phyloP scores from a whole-genome alignment of 257 asterid genomes.

The Plantago ovata region DNA sequence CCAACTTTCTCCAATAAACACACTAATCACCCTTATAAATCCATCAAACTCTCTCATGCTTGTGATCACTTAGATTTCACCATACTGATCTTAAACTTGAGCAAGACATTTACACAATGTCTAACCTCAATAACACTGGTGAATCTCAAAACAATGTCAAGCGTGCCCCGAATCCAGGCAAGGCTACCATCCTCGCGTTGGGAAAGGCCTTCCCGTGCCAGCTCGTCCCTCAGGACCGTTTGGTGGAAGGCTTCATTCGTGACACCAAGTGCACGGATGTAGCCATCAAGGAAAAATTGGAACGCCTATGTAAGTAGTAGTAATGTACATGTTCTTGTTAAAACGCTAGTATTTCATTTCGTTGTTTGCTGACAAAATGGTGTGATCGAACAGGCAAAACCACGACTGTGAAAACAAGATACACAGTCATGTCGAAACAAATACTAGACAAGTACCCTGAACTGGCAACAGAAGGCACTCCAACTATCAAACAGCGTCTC shows the following conservation, averaged over 20 bases:
- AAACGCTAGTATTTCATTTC: too few relatives aligned
- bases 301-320: conserved; percentile 63
- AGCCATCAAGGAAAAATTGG: conserved; percentile 72
- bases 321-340: not conserved
- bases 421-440: conserved; percentile 80
- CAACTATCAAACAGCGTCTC: conserved; percentile 78
- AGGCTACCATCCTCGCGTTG: conserved; percentile 75
- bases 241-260: conserved; percentile 84
- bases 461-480: conserved; percentile 75
- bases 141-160: conserved; percentile 4
- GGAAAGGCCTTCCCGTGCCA: conserved; percentile 88
- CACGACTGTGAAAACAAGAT: conserved; percentile 85
- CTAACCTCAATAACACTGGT: conserved; percentile 31
- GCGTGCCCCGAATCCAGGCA: conserved; percentile 58
- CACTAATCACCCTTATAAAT: conserved; percentile 30
- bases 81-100: not conserved
- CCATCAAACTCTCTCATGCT: conserved; percentile 18
- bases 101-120: conserved; percentile 31
- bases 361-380: too few relatives aligned
- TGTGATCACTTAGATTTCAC: conserved; percentile 16
- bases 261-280: conserved; percentile 74
- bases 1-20: conserved; percentile 62
- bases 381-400: conserved; percentile 56
- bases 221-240: conserved; percentile 72
- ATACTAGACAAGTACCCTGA: conserved; percentile 74